Conservation (phyloP, 257 asterid species). For the Buddleja alternifolia region DNA sequence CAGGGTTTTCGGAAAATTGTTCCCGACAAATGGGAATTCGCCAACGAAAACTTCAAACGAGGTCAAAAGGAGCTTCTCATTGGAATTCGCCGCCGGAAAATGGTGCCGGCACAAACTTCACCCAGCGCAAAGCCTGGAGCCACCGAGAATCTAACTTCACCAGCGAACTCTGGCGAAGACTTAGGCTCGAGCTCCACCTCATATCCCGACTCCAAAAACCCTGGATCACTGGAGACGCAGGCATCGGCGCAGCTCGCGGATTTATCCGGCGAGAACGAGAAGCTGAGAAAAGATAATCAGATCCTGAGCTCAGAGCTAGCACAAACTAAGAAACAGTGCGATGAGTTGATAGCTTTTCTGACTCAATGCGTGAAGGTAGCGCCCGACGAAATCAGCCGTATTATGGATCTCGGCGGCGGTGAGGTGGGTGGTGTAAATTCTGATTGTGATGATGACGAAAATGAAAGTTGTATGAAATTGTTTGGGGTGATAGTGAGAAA, state of each 20-base stretch:
- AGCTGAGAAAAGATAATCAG: conserved; percentile 56
- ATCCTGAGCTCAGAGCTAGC: conserved; percentile 68
- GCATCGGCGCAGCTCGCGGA: conserved; percentile 57
- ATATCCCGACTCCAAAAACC: conserved; percentile 62
- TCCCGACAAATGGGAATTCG: conserved; percentile 94
- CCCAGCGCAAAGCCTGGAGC: conserved; percentile 35
- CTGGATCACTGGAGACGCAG: conserved; percentile 57
- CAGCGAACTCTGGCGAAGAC: conserved; percentile 63
- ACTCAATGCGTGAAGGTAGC: conserved; percentile 56
- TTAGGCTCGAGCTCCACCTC: conserved; percentile 75
- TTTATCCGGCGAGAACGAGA: conserved; percentile 67
- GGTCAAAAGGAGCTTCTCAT: conserved; percentile 68
- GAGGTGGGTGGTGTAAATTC: conserved; percentile 21
- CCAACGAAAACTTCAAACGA: conserved; percentile 75
- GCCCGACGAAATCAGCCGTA: conserved; percentile 58
- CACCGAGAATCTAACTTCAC: conserved; percentile 36
- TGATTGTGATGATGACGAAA: conserved; percentile 42
- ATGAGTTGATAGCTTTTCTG: conserved; percentile 60
- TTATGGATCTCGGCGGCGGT: conserved; percentile 45
- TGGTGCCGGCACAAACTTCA: conserved; percentile 31
- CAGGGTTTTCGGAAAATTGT: conserved; percentile 86
- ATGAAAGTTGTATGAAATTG: conserved; percentile 56
- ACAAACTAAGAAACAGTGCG: conserved; percentile 65
- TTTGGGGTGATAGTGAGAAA: conserved; percentile 73
- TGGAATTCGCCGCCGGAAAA: conserved; percentile 71